Percentiles rank a stretch among this genome's conserved stretches.
Evolutionary conservation across 208 protist species (phyloP).

Genomic region (Trypanosoma melophagium): DNA sequence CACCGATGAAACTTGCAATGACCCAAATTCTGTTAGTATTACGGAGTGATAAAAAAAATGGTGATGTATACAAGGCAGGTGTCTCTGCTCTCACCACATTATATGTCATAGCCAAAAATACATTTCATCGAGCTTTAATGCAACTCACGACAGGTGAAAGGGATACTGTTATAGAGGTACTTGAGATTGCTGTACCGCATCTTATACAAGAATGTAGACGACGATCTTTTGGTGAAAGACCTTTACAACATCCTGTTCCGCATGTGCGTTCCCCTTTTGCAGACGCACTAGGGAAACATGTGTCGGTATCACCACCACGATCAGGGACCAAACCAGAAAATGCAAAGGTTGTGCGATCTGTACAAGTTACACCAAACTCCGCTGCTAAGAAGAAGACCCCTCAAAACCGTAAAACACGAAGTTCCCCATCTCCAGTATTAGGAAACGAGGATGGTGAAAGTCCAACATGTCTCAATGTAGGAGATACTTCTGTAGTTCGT

Average conservation of each 20-base stretch:
- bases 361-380: not conserved
- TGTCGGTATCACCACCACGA: not conserved
- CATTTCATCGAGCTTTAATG: conserved; percentile 12
- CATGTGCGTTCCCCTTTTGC: conserved; percentile 9
- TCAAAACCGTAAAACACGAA: not conserved
- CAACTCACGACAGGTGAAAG: conserved; percentile 25
- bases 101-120: conserved; percentile 2
- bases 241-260: conserved; percentile 11
- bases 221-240: conserved; percentile 4
- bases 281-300: not conserved
- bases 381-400: not conserved
- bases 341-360: too few relatives aligned
- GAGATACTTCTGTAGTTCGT: not conserved
- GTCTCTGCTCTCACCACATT: conserved; percentile 18
- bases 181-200: conserved; percentile 23
- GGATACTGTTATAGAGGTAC: conserved; percentile 5
- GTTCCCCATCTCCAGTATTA: not conserved
- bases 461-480: not conserved
- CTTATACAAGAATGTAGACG: conserved; percentile 26
- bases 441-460: not conserved
- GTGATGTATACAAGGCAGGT: conserved; percentile 15
- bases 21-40: conserved; percentile 10
- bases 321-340: not conserved
- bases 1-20: conserved; percentile 24
- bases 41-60: conserved; percentile 8